Evolutionary conservation across 2,329 filamentous ascomycete species (phyloP), one percentile per base, ranked within the genome.

Genomic region (Claviceps paspali): DNA sequence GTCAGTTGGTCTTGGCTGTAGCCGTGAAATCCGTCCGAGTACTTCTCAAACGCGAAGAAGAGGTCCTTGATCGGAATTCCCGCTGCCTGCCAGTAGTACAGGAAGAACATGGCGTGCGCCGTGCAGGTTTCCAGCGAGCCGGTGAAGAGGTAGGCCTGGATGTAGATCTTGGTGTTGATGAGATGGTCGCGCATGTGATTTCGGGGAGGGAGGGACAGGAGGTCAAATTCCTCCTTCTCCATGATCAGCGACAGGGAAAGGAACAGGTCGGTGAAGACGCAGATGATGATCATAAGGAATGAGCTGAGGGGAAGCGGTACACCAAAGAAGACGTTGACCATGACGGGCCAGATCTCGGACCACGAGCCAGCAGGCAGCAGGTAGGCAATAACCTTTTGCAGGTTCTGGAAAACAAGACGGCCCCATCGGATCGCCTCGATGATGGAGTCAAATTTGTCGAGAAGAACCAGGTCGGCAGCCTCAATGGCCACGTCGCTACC

Each of bases 361-460:
- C 62, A 72, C 33, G 57, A 62, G 27, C 69, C 68, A 0, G 69
- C 68, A 0, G 67, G 68, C 0, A 72, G 52, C 1, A 71, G 55
- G 30, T 62, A 62, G 1, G 57, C 53, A 35, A 62, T 61, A 18
- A 62, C 57, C 31, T 61, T 62, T 43, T 62, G 58, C 5, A 62
- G 43, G 29, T 62, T 62, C 41, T 62, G 57, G 45, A 62, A 60
- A 6, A 61, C 56, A 0, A 61, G 57, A 5, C 59, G 53, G 0
- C 59, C 59, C 0, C 59, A 52, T 6, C 57, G 56, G 36, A 82
- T 76, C 1, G 76, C 77, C 23, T 76, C 75, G 32, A 82, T 65
- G 43, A 82, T 82, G 19, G 70, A 76, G 21, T 78, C 76, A 42
- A 83, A 83, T 49, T 78, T 79, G 50, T 82, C 76, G 0, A 77